phyloP scores from a whole-genome alignment of 345 rosid genomes.

The Gossypium sturtianum region DNA sequence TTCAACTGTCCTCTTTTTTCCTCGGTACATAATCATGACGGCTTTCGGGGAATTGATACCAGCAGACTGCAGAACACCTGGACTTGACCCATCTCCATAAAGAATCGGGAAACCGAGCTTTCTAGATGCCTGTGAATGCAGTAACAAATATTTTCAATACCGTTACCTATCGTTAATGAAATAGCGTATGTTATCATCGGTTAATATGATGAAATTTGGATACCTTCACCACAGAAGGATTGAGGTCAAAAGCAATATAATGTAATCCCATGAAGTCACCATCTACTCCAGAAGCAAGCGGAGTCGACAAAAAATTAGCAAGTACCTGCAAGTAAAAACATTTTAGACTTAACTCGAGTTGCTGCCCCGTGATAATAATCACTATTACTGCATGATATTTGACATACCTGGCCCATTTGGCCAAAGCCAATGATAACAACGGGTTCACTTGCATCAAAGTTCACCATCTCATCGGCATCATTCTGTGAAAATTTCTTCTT shows the following conservation, averaged over 20 bases:
- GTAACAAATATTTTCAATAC: not conserved
- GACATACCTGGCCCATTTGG: slow-evolving; percentile 88
- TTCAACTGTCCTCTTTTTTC: slow-evolving; percentile 66
- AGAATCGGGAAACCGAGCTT: slow-evolving; percentile 82
- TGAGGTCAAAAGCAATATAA: slow-evolving; percentile 86
- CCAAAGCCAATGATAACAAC: slow-evolving; percentile 89
- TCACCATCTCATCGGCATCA: slow-evolving; percentile 40
- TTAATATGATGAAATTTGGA: slow-evolving; percentile 1
- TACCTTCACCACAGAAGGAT: slow-evolving; percentile 89
- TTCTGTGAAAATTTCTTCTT: slow-evolving; percentile 38
- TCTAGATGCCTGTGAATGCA: slow-evolving; percentile 52
- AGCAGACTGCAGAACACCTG: slow-evolving; percentile 81
- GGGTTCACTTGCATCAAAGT: slow-evolving; percentile 70
- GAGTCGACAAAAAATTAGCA: slow-evolving; percentile 86
- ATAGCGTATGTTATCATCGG: not conserved
- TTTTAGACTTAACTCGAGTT: not conserved
- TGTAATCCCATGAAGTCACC: slow-evolving; percentile 58
- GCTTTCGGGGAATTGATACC: slow-evolving; percentile 88
- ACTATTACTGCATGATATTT: not conserved
- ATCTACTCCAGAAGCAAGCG: slow-evolving; percentile 67
- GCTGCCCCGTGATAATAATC: not conserved
- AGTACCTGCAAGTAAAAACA: slow-evolving; percentile 52
- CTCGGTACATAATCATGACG: slow-evolving; percentile 86
- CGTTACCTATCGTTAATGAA: not conserved
- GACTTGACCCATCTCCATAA: slow-evolving; percentile 89